These are phyloP conservation scores for Debaryomycetaceae sp. DNA, from an alignment of 1,139 yeast genomes.

Conservation along the genomic window DNA sequence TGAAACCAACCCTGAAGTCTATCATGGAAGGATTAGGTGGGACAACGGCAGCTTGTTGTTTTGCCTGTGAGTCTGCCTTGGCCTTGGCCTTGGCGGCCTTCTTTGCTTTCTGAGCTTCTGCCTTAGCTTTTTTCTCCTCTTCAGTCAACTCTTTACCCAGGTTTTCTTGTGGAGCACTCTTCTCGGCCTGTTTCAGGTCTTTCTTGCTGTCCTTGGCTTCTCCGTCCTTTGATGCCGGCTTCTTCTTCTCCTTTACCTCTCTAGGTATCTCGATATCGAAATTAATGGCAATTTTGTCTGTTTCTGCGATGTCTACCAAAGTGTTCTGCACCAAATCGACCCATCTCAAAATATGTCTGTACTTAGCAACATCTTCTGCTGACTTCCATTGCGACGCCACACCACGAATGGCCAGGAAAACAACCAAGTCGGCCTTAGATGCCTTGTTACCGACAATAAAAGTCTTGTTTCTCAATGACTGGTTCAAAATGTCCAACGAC, in stretches of 20 bases:
- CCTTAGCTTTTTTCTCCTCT: conserved; percentile 61
- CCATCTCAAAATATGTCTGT: conserved; percentile 91
- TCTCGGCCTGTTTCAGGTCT: conserved; percentile 26
- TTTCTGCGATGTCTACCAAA: conserved; percentile 51
- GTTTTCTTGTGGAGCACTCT: conserved; percentile 15
- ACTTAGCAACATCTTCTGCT: conserved; percentile 49
- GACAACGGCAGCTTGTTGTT: conserved; percentile 53
- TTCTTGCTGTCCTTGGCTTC: conserved; percentile 30
- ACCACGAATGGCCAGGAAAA: conserved; percentile 65
- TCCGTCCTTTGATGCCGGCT: conserved; percentile 27
- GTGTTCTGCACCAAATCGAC: conserved; percentile 77
- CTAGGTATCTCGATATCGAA: conserved; percentile 61
- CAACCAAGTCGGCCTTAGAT: conserved; percentile 63
- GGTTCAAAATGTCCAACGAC: conserved; percentile 60
- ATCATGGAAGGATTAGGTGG: conserved; percentile 79
- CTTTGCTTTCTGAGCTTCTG: conserved; percentile 64
- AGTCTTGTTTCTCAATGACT: conserved; percentile 63
- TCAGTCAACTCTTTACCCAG: conserved; percentile 32
- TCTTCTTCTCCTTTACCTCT: conserved; percentile 50
- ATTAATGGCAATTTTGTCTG: conserved; percentile 53
- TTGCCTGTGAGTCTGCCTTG: conserved; percentile 55
- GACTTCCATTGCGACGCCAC: conserved; percentile 54
- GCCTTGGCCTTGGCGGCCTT: conserved; percentile 76
- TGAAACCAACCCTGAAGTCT: conserved; percentile 94
- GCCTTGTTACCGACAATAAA: conserved; percentile 67